phyloP scores from a whole-genome alignment of 345 rosid species.

The Mallotus nudiflorus region DNA sequence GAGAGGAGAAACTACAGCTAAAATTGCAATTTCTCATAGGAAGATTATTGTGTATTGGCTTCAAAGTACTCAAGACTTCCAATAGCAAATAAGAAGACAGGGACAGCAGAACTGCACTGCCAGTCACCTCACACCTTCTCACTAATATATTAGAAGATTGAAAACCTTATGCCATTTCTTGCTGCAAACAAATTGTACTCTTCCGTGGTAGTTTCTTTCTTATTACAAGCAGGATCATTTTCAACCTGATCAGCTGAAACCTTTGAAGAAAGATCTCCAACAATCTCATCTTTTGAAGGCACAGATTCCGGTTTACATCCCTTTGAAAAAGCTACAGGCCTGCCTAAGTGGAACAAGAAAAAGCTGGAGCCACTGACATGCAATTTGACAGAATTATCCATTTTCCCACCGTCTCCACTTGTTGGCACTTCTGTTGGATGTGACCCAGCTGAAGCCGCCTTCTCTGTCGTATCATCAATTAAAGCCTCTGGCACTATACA shows the following conservation, averaged over 20 bases:
- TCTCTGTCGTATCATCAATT: constrained; percentile 38
- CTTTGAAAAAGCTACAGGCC: constrained; percentile 66
- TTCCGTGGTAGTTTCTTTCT: constrained; percentile 53
- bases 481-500: constrained; percentile 22
- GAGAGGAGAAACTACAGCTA: constrained; percentile 26
- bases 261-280: constrained; percentile 47
- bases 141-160: constrained; percentile 46
- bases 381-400: constrained; percentile 29
- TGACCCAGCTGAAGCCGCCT: constrained; percentile 25
- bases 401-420: constrained; percentile 34
- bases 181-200: constrained; percentile 91
- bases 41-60: constrained; percentile 43
- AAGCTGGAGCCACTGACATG: constrained; percentile 43
- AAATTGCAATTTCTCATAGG: constrained; percentile 35
- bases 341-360: constrained; percentile 89
- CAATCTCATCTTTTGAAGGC: constrained; percentile 42
- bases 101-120: constrained; percentile 38
- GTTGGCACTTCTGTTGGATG: constrained; percentile 30
- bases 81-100: constrained; percentile 32
- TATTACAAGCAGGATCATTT: constrained; percentile 45
- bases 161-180: constrained; percentile 63
- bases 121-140: constrained; percentile 39
- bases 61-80: too few species aligned
- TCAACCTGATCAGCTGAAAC: constrained; percentile 48
- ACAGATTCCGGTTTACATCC: constrained; percentile 42